Conservation (phyloP, 176 grass and related monocot species). For the Rhynchospora tenuis region DNA sequence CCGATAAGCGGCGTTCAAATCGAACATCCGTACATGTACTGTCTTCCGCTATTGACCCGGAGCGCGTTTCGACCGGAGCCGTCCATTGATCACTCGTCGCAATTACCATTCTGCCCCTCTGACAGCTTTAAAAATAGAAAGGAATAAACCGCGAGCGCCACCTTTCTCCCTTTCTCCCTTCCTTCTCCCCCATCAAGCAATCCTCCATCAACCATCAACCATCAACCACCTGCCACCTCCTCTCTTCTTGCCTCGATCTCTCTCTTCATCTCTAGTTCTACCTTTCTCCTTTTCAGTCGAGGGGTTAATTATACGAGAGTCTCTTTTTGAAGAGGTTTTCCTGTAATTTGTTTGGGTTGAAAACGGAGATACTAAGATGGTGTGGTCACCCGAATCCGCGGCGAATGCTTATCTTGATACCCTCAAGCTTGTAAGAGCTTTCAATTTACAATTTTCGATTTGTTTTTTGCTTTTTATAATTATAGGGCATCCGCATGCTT, state of each 20-base stretch:
- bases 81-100: background rate
- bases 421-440: constrained; percentile 28
- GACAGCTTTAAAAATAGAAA: constrained; percentile 11
- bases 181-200: background rate
- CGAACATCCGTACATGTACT: background rate
- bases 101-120: background rate
- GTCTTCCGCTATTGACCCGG: background rate
- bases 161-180: background rate
- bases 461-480: background rate
- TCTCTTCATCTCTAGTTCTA: background rate
- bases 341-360: background rate
- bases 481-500: background rate
- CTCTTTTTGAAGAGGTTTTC: too few species aligned
- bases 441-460: background rate
- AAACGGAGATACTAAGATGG: constrained; percentile 13
- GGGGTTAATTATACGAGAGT: background rate
- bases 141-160: background rate
- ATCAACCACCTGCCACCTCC: too few species aligned
- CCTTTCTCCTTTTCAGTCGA: background rate
- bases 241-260: background rate
- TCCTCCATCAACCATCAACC: background rate
- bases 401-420: constrained; percentile 36
- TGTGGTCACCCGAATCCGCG: constrained; percentile 28
- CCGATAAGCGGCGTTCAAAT: background rate
- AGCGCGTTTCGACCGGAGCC: constrained; percentile 11